phyloP scores from a whole-genome alignment of 345 rosid species.

The Schrenkiella parvula region DNA sequence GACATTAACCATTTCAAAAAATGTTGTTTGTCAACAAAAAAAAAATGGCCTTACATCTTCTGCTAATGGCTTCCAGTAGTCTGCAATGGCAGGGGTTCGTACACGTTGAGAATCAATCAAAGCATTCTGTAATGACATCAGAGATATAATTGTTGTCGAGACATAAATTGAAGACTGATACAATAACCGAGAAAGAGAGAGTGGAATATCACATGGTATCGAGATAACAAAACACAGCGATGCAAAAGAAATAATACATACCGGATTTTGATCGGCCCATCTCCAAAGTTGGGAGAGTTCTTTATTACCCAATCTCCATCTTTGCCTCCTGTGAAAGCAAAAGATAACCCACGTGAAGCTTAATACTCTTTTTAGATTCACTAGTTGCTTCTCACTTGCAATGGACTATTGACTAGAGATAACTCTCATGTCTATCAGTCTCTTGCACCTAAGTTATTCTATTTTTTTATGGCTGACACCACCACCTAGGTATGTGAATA shows the following conservation, averaged over 20 bases:
- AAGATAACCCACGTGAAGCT: neutral
- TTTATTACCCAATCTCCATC: conserved; percentile 93
- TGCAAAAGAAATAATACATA: conserved; percentile 26
- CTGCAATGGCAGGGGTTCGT: conserved; percentile 76
- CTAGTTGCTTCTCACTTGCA: neutral
- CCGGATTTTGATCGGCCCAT: conserved; percentile 97
- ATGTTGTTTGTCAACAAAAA: neutral
- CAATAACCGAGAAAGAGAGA: neutral
- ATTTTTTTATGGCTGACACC: neutral
- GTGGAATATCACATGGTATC: neutral
- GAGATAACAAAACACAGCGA: neutral
- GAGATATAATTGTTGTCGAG: conserved; percentile 20
- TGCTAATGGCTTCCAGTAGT: conserved; percentile 95
- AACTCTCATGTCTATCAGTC: neutral
- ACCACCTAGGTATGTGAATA: neutral
- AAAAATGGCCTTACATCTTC: conserved; percentile 67
- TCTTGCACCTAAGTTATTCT: neutral
- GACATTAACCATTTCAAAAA: neutral
- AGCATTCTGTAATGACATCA: conserved; percentile 59
- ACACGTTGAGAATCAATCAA: conserved; percentile 87
- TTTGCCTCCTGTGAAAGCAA: conserved; percentile 57
- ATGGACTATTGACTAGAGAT: neutral
- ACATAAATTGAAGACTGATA: neutral
- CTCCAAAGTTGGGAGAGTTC: conserved; percentile 98
- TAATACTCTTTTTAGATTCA: neutral